A percentile compares a stretch with the other conserved stretches of the same genome.
These are phyloP conservation scores for Thelephora ganbajun DNA, from an alignment of 768 basidiomycete species.

Conservation along the genomic window DNA sequence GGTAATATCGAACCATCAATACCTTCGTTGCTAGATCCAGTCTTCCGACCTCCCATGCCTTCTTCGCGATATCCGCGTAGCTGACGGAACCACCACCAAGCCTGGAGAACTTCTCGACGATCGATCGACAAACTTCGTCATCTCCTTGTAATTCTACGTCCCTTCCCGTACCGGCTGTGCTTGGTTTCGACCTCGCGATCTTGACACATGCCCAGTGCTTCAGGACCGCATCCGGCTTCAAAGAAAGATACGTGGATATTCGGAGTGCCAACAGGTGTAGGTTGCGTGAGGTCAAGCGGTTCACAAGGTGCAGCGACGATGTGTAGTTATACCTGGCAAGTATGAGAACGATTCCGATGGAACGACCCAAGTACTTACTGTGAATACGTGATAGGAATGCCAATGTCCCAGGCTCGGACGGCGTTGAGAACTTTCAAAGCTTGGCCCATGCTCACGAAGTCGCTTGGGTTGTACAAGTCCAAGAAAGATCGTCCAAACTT, in stretches of 20 bases:
- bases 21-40: constrained; percentile 77
- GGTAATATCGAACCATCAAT: neutral
- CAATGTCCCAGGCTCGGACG: constrained; percentile 81
- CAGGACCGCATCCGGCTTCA: constrained; percentile 78
- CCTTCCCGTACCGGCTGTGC: constrained; percentile 34
- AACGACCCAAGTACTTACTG: constrained; percentile 41
- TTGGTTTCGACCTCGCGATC: constrained; percentile 59
- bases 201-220: constrained; percentile 96
- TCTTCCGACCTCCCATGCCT: constrained; percentile 84
- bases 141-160: constrained; percentile 53
- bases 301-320: constrained; percentile 69
- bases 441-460: constrained; percentile 88
- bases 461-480: constrained; percentile 83
- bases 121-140: constrained; percentile 62
- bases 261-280: constrained; percentile 87
- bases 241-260: constrained; percentile 68
- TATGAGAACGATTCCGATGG: constrained; percentile 1
- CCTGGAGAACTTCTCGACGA: constrained; percentile 83
- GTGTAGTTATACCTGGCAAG: constrained; percentile 43
- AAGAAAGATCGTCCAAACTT: constrained; percentile 92
- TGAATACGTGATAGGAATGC: constrained; percentile 82
- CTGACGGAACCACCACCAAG: constrained; percentile 70
- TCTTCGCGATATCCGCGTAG: constrained; percentile 89
- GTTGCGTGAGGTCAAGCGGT: constrained; percentile 74
- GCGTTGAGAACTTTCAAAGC: constrained; percentile 90